Percentiles rank a stretch among this genome's conserved stretches.
phyloP scores from a whole-genome alignment of 805 yeast species.

The Lipomyces anomalus region DNA sequence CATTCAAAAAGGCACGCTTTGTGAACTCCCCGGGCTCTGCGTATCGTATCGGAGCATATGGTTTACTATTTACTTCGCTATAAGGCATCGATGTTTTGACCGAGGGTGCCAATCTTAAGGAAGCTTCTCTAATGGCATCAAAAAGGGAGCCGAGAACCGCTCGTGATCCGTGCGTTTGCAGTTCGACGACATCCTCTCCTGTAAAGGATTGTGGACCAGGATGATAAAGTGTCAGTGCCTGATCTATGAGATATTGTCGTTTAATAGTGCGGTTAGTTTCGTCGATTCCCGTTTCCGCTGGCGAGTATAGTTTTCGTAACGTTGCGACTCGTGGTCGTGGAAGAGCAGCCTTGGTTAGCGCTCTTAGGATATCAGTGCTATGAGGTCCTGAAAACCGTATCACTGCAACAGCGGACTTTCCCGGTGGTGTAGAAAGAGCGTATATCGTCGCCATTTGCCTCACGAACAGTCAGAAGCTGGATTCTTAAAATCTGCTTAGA shows the following conservation, averaged over 20 bases:
- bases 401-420: slow-evolving; percentile 81
- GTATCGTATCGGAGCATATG: slow-evolving; percentile 51
- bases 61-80: too few species aligned
- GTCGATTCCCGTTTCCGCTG: slow-evolving; percentile 6
- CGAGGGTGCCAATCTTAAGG: too few species aligned
- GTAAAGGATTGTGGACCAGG: slow-evolving; percentile 75
- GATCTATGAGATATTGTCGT: slow-evolving; percentile 69
- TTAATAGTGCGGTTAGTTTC: slow-evolving; percentile 3
- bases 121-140: slow-evolving; percentile 52
- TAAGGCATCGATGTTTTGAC: too few species aligned
- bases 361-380: too few species aligned
- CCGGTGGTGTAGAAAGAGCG: slow-evolving; percentile 81
- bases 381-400: slow-evolving; percentile 75
- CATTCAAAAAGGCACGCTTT: slow-evolving; percentile 75
- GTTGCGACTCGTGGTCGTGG: slow-evolving; percentile 15
- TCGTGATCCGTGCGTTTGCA: slow-evolving; percentile 92
- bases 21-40: slow-evolving; percentile 96
- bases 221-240: slow-evolving; percentile 67
- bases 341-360: background rate
- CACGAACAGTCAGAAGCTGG: too few species aligned
- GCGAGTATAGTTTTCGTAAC: slow-evolving; percentile 11
- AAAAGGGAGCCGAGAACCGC: slow-evolving; percentile 73
- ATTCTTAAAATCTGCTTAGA: too few species aligned
- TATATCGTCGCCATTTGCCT: slow-evolving; percentile 89
- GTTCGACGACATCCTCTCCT: slow-evolving; percentile 83